These are phyloP conservation scores for Naganishia sp. DNA, from an alignment of 1,284 basidiomycete genomes.

Conservation along the genomic window DNA sequence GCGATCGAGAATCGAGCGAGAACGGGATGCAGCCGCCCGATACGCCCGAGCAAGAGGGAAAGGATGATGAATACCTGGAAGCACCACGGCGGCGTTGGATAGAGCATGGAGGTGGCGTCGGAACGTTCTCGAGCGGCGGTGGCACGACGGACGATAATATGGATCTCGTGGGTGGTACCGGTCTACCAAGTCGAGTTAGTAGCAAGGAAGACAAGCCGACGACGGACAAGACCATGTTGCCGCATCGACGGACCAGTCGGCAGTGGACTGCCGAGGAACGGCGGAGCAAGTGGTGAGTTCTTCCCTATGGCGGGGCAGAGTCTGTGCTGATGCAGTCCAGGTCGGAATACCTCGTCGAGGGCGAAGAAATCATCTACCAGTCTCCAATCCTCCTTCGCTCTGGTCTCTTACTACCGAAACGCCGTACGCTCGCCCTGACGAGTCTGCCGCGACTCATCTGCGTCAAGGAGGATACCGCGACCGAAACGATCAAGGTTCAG, in stretches of 20 bases:
- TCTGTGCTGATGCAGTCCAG: constrained; percentile 30
- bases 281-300: constrained; percentile 26
- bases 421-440: constrained; percentile 57
- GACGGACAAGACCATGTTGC: constrained; percentile 17
- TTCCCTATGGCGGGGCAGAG: background rate
- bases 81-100: constrained; percentile 33
- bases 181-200: background rate
- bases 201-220: background rate
- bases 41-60: constrained; percentile 28
- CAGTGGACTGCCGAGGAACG: constrained; percentile 22
- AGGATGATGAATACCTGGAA: constrained; percentile 33
- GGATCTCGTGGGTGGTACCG: constrained; percentile 12
- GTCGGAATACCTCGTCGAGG: constrained; percentile 43
- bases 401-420: constrained; percentile 50
- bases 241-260: constrained; percentile 10
- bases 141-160: constrained; percentile 19
- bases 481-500: constrained; percentile 53
- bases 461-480: constrained; percentile 50
- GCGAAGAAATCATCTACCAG: constrained; percentile 52
- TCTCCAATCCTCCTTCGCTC: constrained; percentile 51
- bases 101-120: constrained; percentile 24
- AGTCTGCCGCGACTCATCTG: constrained; percentile 59
- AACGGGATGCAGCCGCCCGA: constrained; percentile 24
- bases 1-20: constrained; percentile 27
- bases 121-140: constrained; percentile 30